A percentile compares a stretch with the other conserved stretches of the same genome.
phyloP scores from a whole-genome alignment of 2,329 filamentous ascomycete genomes.

The Dichotomopilus funicola region DNA sequence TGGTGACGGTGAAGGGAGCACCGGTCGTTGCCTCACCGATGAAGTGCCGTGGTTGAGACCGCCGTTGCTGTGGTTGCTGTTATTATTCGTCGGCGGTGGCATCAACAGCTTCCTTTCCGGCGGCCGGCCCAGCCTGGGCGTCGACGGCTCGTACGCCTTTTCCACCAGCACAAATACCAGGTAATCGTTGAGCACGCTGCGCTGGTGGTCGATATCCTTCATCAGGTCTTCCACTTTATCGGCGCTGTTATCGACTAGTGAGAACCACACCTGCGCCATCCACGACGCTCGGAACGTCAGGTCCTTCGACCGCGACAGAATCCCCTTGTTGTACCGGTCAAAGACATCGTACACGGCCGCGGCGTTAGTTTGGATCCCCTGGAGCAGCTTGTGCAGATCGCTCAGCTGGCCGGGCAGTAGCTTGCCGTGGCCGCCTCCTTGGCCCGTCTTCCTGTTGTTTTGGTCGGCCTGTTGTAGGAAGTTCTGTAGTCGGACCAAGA shows the following conservation, averaged over 20 bases:
- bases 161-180: conserved; percentile 17
- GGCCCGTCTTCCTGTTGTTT: neutral
- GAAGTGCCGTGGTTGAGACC: no score
- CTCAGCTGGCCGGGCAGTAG: conserved; percentile 17
- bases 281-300: conserved; percentile 21
- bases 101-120: neutral
- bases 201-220: conserved; percentile 20
- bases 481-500: conserved; percentile 16
- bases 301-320: conserved; percentile 17
- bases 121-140: neutral
- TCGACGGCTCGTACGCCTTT: neutral
- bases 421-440: neutral
- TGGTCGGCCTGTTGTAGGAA: conserved; percentile 14
- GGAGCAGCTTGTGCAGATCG: conserved; percentile 20
- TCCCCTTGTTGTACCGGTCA: conserved; percentile 22
- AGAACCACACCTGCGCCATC: conserved; percentile 21
- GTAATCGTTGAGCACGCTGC: conserved; percentile 13
- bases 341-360: conserved; percentile 22
- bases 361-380: conserved; percentile 19
- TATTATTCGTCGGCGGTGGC: neutral
- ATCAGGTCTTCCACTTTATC: conserved; percentile 22
- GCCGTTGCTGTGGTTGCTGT: neutral
- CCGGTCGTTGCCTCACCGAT: neutral
- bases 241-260: conserved; percentile 21
- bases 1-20: conserved; percentile 7